phyloP scores from a whole-genome alignment of 2,329 filamentous ascomycete species.

The Aureobasidium sp. region DNA sequence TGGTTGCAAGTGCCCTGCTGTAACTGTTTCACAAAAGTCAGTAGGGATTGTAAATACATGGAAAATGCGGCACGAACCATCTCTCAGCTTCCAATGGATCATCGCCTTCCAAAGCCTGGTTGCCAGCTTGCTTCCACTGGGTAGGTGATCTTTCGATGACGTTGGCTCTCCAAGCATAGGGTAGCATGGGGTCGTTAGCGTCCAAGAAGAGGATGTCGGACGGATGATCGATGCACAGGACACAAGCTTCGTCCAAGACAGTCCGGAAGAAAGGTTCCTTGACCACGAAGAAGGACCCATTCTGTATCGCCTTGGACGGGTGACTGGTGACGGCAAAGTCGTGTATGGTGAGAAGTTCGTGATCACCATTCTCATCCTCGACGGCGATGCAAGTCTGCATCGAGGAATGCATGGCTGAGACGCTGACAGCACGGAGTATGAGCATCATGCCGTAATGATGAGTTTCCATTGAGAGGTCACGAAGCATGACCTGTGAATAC shows the following conservation, averaged over 20 bases:
- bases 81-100: not conserved
- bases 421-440: not conserved
- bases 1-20: not conserved
- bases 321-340: not conserved
- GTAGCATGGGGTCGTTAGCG: not conserved
- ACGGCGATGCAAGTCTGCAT: conserved; percentile 2
- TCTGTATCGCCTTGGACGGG: not conserved
- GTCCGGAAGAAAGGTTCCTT: not conserved
- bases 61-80: not conserved
- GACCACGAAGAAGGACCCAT: not conserved
- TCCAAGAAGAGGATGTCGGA: conserved; percentile 8
- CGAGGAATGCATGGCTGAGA: not conserved
- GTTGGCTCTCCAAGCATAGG: not conserved
- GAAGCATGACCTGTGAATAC: not conserved
- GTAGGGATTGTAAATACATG: not conserved
- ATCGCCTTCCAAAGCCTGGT: not conserved
- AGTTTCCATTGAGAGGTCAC: not conserved
- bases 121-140: conserved; percentile 1
- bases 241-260: not conserved
- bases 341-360: not conserved
- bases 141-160: not conserved
- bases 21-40: not conserved
- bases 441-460: not conserved
- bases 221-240: not conserved
- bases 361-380: not conserved